Base-by-base conservation (phyloP, 1,284 basidiomycete genomes). In the Hypsizygus ulmarius region DNA sequence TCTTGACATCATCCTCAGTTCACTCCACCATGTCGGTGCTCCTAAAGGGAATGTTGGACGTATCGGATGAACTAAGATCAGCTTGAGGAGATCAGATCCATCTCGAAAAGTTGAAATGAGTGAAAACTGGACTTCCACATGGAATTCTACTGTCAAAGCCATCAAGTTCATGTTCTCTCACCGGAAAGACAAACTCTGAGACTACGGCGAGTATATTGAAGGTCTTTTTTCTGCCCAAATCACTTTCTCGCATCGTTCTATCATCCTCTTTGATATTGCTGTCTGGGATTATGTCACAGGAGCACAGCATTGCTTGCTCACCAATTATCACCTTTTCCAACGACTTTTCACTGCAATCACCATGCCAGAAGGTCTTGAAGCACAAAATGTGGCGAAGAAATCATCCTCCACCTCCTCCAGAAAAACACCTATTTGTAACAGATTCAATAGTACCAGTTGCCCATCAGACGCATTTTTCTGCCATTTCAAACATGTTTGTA, bases 1-100 rank as follows among this genome's bases (percentile, higher is more conserved):
- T 43, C 55, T 65, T 50, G 54, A 67, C 45, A 42, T 51, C 5
- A 50, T 68, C 51, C 43, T 64, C 51, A 50, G 53, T 6, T 38
- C 44, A 3, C 47, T 57, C 37, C 49, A 55, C 55, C 45, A 59
- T 19, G 43, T 59, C 28, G 19, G 39, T 10, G 34, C 47, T 43
- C 52, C 54, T 51, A 29, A 39, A 32, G 52, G 53, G 37, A 50
- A 43, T 12, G 39, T 41, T 7, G 54, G 59, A n/a, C 38, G 42
- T 27, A 21, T 67, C 36, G 59, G 60, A 15, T 36, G 38, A 19
- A 46, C 55, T 30, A 42, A 58, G 25, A 45, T 67, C 37, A 18
- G 44, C 2, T 47, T 60, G 25, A 56, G 51, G 40, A 27, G 29
- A 3, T 8, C 45, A 4, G 55, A 55, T 9, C 52, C 53, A 4